These are phyloP conservation scores for Flaveria brownii DNA, from an alignment of 129 eudicot species.

Conservation along the genomic window DNA sequence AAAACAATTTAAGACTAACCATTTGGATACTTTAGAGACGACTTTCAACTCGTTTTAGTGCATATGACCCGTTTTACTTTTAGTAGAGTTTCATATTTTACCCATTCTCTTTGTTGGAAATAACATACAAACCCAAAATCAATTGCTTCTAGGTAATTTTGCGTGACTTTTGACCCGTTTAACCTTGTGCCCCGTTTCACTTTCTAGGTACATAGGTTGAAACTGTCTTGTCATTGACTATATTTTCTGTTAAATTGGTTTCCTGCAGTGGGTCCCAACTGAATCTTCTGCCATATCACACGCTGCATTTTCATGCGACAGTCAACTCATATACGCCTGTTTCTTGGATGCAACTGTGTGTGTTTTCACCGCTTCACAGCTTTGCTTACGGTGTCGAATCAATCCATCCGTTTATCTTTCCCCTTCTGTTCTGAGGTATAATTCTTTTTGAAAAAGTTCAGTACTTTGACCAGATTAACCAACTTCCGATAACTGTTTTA, in stretches of 20 bases:
- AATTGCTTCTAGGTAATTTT: too few relatives aligned
- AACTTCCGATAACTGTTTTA: not conserved
- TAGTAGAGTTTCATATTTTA: too few relatives aligned
- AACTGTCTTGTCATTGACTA: not conserved
- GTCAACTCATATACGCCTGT: conserved; percentile 86
- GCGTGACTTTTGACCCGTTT: too few relatives aligned
- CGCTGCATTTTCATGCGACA: conserved; percentile 89
- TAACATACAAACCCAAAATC: too few relatives aligned
- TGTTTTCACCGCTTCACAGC: conserved; percentile 76
- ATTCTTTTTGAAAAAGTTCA: not conserved
- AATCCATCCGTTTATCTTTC: conserved; percentile 77
- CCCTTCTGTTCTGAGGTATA: conserved; percentile 29
- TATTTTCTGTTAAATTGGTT: not conserved
- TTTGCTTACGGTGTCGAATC: conserved; percentile 69
- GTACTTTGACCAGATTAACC: not conserved
- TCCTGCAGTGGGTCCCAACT: conserved; percentile 70
- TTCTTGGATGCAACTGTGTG: conserved; percentile 83
- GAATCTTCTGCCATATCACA: conserved; percentile 83
- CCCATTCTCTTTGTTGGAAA: too few relatives aligned
- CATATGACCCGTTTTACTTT: too few relatives aligned
- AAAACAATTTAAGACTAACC: too few relatives aligned
- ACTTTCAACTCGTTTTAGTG: too few relatives aligned
- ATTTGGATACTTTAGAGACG: too few relatives aligned
- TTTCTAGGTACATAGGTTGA: not conserved
- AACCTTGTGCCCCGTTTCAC: too few relatives aligned